Base-by-base conservation (phyloP, 805 yeast genomes). In the Saturnispora diversa region DNA sequence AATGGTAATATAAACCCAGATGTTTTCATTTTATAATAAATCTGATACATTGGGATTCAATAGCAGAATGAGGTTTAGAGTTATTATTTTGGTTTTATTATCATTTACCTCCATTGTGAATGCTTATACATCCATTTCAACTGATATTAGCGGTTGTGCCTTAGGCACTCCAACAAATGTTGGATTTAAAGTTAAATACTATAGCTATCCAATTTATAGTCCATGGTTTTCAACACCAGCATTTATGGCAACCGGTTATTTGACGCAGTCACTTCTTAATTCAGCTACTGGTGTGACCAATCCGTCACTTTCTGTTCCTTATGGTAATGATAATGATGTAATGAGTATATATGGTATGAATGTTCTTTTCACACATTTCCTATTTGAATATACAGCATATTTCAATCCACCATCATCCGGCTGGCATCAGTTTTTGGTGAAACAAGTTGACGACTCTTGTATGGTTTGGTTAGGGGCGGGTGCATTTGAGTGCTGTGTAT, bases 121-220 rank as follows among this genome's bases (percentile, higher is more conserved):
- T n/a, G n/a, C n/a, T n/a, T n/a, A n/a, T n/a, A n/a, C n/a, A n/a
- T n/a, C n/a, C n/a, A n/a, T n/a, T n/a, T n/a, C n/a, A n/a, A n/a
- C n/a, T n/a, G n/a, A n/a, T n/a, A n/a, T n/a, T n/a, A n/a, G n/a
- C n/a, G n/a, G n/a, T n/a, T n/a, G n/a, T n/a, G n/a, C n/a, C n/a
- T n/a, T n/a, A n/a, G n/a, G n/a, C n/a, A n/a, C n/a, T n/a, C n/a
- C n/a, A n/a, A n/a, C n/a, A n/a, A n/a, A n/a, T n/a, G n/a, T n/a
- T n/a, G 35, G 35, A 10, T 32, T 32, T 15, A 32, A 32, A 8
- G 25, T 32, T 4, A 32, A 32, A 19, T 32, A 32, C 13, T 32
- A 32, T 32, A 11, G 12, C 5, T 32, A 32, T 11, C 26, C 35
- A 22, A 2, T 1, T 3, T 15, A 13, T 8, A 32, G 11, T 5